Base-by-base conservation (phyloP, 2,329 filamentous ascomycete species). In the Huntiella omanensis region DNA sequence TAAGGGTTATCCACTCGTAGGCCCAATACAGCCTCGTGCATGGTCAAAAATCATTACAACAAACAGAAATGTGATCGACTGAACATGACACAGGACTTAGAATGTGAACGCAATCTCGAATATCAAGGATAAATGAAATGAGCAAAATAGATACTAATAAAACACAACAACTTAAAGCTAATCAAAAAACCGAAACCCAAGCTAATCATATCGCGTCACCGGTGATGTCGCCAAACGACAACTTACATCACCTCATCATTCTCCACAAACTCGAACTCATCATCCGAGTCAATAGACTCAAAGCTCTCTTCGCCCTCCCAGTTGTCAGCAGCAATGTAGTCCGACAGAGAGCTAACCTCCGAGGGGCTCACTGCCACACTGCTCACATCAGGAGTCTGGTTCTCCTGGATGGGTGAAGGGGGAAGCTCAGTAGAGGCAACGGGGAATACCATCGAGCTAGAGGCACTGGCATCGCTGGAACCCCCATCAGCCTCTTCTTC, bases 231-330 rank as follows among this genome's bases (percentile, higher is more conserved):
- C 19, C 16, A 39, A 67, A 56, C 58, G 44, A 53, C 48, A 48
- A 57, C 51, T 55, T 59, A 63, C 55, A 62, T 62, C 57, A 71
- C 66, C 59, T 96, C 88, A 60, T 93, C 83, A 54, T 96, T 88
- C 49, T 95, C 86, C 40, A 96, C 75, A 53, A 96, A 87, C 57
- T 98, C 91, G 60, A 96, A 98, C 64, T 98, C 91, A 61, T 96
- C 91, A 53, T 98, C 91, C 0, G 91, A 96, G 68, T 93, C 65
- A 69, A 94, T 91, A 0, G 91, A 96, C 68, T 93, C 65, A 69
- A 94, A 95, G 10, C 80, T 82, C 50, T 82, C 75, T 8, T 77
- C 83, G 50, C 82, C 76, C 10, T 77, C 75, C 1, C 70, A 72
- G n/a, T 63, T 66, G 36, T 41, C 40, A 6, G 12, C 77, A n/a